These are phyloP conservation scores for Leishmania arabica DNA, from an alignment of 208 protist genomes.

Conservation along the genomic window DNA sequence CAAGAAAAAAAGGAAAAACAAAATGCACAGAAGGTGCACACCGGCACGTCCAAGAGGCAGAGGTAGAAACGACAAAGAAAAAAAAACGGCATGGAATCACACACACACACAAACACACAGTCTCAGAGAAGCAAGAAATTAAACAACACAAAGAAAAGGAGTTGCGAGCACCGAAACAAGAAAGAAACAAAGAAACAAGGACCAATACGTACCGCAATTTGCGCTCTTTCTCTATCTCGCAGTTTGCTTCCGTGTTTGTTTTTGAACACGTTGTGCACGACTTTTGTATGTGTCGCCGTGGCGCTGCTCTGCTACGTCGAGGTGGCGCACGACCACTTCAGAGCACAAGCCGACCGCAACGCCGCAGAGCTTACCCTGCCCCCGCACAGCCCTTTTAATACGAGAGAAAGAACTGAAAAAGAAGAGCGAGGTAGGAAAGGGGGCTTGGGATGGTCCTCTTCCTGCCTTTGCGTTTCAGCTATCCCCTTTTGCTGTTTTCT, in stretches of 20 bases:
- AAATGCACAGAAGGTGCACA: background rate
- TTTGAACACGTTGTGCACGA: conserved; percentile 3
- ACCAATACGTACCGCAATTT: background rate
- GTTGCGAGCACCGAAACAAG: background rate
- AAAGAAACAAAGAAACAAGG: background rate
- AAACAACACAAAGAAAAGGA: background rate
- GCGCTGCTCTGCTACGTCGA: background rate
- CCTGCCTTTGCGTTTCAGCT: background rate
- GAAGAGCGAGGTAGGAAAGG: background rate
- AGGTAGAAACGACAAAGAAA: background rate
- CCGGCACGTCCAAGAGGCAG: background rate
- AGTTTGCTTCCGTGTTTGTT: background rate
- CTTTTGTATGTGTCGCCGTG: background rate
- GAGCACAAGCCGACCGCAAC: background rate
- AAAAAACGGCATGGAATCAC: background rate
- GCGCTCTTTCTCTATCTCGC: background rate
- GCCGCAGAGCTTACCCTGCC: background rate
- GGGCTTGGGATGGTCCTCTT: background rate
- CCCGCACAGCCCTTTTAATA: background rate
- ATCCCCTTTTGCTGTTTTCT: background rate
- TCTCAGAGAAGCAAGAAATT: background rate
- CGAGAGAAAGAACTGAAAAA: background rate
- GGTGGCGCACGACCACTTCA: background rate
- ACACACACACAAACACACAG: background rate
- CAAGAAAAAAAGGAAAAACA: background rate